Percentiles rank a stretch among this genome's conserved stretches.
Evolutionary conservation across 31 red algal genomes (phyloP).

Genomic region (Bonnemaisonia californica): DNA sequence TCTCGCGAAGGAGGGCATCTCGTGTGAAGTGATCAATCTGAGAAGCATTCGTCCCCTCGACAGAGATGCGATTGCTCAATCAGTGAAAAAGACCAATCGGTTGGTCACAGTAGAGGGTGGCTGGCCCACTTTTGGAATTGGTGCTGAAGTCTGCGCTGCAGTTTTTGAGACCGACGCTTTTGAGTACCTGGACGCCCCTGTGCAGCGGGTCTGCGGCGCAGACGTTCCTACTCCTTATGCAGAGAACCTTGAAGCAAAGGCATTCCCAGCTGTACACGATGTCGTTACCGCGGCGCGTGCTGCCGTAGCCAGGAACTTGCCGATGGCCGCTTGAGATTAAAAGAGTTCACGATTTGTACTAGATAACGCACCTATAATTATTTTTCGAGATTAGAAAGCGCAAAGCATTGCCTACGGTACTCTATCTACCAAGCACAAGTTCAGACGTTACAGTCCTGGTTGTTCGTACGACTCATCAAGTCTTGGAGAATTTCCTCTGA

Average conservation of each 20-base stretch:
- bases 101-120: slow-evolving; percentile 95
- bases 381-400: slow-evolving; percentile 11
- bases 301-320: slow-evolving; percentile 24
- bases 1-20: slow-evolving; percentile 79
- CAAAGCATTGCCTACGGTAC: too few relatives aligned
- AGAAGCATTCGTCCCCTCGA: slow-evolving; percentile 97
- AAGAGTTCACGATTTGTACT: background rate
- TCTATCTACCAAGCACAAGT: too few relatives aligned
- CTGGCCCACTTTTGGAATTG: slow-evolving; percentile 90
- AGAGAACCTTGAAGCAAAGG: slow-evolving; percentile 85
- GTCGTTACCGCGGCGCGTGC: slow-evolving; percentile 31
- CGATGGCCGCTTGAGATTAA: slow-evolving; percentile 22
- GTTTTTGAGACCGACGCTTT: slow-evolving; percentile 96
- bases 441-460: background rate
- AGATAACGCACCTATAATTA: background rate
- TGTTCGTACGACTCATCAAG: background rate
- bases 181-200: slow-evolving; percentile 95
- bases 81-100: slow-evolving; percentile 95
- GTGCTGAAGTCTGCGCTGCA: slow-evolving; percentile 85
- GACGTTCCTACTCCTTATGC: slow-evolving; percentile 98
- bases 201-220: slow-evolving; percentile 84
- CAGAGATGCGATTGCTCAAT: slow-evolving; percentile 77
- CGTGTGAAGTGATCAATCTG: slow-evolving; percentile 98
- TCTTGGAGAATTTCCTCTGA: background rate
- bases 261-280: slow-evolving; percentile 65